Percentiles rank a stretch among this genome's conserved stretches.
Evolutionary conservation across 306 rosid species (phyloP).

Genomic region (Prunus padus): DNA sequence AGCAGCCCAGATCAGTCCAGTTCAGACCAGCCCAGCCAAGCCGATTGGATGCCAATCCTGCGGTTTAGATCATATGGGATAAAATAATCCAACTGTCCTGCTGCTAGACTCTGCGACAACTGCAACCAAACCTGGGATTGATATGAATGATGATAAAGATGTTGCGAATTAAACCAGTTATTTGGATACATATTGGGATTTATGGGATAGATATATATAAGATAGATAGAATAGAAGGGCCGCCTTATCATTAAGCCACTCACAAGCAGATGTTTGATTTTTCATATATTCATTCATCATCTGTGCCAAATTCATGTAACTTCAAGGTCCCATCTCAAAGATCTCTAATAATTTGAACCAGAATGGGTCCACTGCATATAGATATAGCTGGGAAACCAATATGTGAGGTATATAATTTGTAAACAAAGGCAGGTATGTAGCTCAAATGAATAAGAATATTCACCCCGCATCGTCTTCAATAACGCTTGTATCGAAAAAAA

Average conservation of each 20-base stretch:
- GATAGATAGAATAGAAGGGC: background rate
- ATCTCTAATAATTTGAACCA: background rate
- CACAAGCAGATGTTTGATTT: slow-evolving; percentile 50
- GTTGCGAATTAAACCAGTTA: background rate
- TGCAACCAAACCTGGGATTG: background rate
- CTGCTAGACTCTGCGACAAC: background rate
- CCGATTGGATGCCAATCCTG: slow-evolving; percentile 39
- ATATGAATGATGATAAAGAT: background rate
- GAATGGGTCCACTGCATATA: slow-evolving; percentile 7
- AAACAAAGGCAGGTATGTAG: too few species aligned
- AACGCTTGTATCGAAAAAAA: too few species aligned
- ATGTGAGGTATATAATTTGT: too few species aligned
- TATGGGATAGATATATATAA: background rate
- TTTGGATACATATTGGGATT: background rate
- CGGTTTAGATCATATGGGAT: background rate
- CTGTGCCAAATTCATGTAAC: slow-evolving; percentile 7
- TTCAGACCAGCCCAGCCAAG: slow-evolving; percentile 21
- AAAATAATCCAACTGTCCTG: background rate
- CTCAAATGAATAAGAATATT: too few species aligned
- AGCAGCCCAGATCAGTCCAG: slow-evolving; percentile 19
- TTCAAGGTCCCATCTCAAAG: slow-evolving; percentile 29
- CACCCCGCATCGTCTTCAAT: too few species aligned
- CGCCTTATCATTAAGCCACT: slow-evolving; percentile 38
- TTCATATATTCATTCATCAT: background rate
- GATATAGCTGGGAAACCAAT: background rate